A percentile compares a stretch with the other conserved stretches of the same genome.
These are phyloP conservation scores for Paxillus rubicundulus DNA, from an alignment of 768 basidiomycete genomes.

Conservation along the genomic window DNA sequence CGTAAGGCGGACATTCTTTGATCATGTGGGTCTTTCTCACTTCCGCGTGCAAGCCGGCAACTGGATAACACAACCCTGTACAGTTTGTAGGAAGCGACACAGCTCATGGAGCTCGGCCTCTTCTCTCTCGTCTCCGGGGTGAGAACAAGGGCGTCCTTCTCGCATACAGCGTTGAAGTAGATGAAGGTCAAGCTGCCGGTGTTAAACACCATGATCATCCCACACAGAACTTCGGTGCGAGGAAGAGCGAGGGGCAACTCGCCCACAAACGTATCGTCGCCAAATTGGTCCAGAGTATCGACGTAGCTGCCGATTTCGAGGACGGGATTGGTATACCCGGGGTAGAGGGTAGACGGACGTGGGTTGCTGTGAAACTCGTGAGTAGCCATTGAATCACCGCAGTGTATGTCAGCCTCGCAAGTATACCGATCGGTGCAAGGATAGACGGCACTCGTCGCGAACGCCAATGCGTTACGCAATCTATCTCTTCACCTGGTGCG, in stretches of 20 bases:
- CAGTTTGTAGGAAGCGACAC: slow-evolving; percentile 92
- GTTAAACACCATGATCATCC: not conserved
- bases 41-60: not conserved
- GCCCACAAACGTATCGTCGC: slow-evolving; percentile 63
- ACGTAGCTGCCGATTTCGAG: slow-evolving; percentile 82
- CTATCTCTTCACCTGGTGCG: slow-evolving; percentile 58
- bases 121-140: slow-evolving; percentile 58
- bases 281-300: slow-evolving; percentile 75
- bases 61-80: not conserved
- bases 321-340: slow-evolving; percentile 35
- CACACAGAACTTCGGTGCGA: slow-evolving; percentile 1
- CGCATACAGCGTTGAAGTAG: slow-evolving; percentile 84
- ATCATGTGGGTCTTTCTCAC: slow-evolving; percentile 51
- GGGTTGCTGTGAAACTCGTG: slow-evolving; percentile 86
- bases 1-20: slow-evolving; percentile 81
- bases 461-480: slow-evolving; percentile 56
- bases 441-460: slow-evolving; percentile 68
- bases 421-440: not conserved
- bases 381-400: slow-evolving; percentile 17
- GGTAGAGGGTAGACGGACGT: slow-evolving; percentile 53
- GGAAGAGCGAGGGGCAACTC: slow-evolving; percentile 20
- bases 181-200: slow-evolving; percentile 51
- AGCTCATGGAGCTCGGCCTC: slow-evolving; percentile 61
- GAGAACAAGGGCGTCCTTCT: slow-evolving; percentile 76
- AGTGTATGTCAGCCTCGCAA: not conserved